phyloP scores from a whole-genome alignment of 148 eudicot genomes.

The Camellia granthamiana region DNA sequence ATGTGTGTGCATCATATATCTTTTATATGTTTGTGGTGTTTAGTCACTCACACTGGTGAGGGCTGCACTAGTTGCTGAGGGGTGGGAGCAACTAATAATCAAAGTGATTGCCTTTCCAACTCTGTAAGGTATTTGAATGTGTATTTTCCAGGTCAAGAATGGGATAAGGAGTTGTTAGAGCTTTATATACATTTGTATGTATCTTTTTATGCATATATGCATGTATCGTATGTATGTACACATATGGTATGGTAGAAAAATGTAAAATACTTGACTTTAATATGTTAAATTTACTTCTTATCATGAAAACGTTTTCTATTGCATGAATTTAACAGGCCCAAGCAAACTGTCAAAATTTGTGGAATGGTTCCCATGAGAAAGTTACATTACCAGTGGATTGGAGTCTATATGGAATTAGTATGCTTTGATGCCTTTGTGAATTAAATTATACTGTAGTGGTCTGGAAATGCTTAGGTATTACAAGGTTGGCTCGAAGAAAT shows the following conservation, averaged over 20 bases:
- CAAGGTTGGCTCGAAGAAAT: background rate
- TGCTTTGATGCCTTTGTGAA: background rate
- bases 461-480: background rate
- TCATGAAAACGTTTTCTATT: background rate
- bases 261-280: background rate
- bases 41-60: too few species aligned
- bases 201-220: background rate
- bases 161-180: too few species aligned
- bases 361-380: background rate
- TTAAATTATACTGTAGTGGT: background rate
- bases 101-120: too few species aligned
- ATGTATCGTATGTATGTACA: background rate
- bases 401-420: background rate
- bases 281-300: background rate
- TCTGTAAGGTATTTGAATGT: too few species aligned
- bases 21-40: background rate
- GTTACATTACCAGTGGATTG: background rate
- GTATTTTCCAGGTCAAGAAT: too few species aligned
- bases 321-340: background rate
- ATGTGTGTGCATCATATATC: background rate
- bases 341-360: background rate
- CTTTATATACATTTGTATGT: background rate
- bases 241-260: background rate
- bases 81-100: too few species aligned
- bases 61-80: too few species aligned